Evolutionary conservation across 805 yeast species (phyloP).

Genomic region (Cyberlindnera mississippiensis): DNA sequence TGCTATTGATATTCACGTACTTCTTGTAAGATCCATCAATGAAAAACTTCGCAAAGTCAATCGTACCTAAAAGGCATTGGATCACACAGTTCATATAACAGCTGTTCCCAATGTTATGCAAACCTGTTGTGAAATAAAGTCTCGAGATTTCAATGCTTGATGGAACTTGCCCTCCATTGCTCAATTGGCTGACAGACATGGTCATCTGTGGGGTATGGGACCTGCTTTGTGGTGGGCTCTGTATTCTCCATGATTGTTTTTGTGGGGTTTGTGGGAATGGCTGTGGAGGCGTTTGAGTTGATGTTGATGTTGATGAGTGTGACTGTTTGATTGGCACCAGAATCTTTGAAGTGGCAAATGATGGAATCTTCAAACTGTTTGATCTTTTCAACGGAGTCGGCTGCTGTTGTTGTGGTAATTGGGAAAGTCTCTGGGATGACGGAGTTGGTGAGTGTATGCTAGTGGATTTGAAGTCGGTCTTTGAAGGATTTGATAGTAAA

Average conservation of each 20-base stretch:
- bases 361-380: constrained; percentile 8
- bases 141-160: constrained; percentile 4
- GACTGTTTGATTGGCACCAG: constrained; percentile 1
- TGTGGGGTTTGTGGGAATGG: neutral
- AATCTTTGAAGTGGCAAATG: constrained; percentile 5
- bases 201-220: constrained; percentile 11
- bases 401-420: constrained; percentile 7
- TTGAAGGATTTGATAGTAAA: constrained; percentile 17
- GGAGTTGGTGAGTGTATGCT: too few relatives aligned
- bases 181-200: neutral
- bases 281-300: neutral
- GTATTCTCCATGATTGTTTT: neutral
- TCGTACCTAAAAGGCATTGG: constrained; percentile 81
- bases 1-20: constrained; percentile 68
- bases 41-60: constrained; percentile 60
- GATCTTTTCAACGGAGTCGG: constrained; percentile 7
- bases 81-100: constrained; percentile 89
- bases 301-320: neutral
- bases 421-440: neutral
- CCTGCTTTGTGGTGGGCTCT: constrained; percentile 1
- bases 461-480: constrained; percentile 13
- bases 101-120: constrained; percentile 81
- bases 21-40: constrained; percentile 54
- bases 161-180: neutral
- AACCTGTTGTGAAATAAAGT: constrained; percentile 55